A percentile compares a stretch with the other conserved stretches of the same genome.
Evolutionary conservation across 2,329 filamentous ascomycete species (phyloP).

Genomic region (Beauveria australis): DNA sequence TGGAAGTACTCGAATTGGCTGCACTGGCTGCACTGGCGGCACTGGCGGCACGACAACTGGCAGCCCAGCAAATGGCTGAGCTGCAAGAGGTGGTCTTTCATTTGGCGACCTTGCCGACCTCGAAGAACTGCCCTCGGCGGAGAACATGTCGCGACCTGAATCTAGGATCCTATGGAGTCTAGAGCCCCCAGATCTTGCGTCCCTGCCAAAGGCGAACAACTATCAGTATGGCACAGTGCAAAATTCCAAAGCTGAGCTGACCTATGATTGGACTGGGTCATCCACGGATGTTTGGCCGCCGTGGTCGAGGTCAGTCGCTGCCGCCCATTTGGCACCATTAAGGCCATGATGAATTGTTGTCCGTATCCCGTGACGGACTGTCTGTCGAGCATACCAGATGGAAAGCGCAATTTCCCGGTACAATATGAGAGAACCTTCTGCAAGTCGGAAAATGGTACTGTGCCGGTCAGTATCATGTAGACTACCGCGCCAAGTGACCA

Average conservation of each 20-base stretch:
- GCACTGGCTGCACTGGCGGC: no score
- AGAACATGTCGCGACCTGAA: no score
- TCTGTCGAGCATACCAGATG: background rate
- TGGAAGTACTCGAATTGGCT: no score
- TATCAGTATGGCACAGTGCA: background rate
- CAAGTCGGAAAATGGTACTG: conserved; percentile 1
- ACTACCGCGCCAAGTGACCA: conserved; percentile 12
- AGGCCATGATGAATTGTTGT: background rate
- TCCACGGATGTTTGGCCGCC: background rate
- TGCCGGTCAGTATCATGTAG: conserved; percentile 9
- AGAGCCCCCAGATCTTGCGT: no score
- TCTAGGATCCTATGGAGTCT: no score
- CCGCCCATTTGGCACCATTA: background rate
- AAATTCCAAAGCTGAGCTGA: no score
- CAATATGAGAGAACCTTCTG: conserved; percentile 1
- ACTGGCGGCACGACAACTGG: no score
- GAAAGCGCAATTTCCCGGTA: background rate
- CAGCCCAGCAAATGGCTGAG: no score
- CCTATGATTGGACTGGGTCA: background rate
- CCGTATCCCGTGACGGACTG: background rate
- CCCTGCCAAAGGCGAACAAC: no score
- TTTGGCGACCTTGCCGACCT: no score
- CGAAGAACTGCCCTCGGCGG: no score
- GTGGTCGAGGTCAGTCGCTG: background rate
- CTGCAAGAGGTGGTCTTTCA: no score